Conservation (phyloP, 2,329 filamentous ascomycete species). For the Tolypocladium capitatum region DNA sequence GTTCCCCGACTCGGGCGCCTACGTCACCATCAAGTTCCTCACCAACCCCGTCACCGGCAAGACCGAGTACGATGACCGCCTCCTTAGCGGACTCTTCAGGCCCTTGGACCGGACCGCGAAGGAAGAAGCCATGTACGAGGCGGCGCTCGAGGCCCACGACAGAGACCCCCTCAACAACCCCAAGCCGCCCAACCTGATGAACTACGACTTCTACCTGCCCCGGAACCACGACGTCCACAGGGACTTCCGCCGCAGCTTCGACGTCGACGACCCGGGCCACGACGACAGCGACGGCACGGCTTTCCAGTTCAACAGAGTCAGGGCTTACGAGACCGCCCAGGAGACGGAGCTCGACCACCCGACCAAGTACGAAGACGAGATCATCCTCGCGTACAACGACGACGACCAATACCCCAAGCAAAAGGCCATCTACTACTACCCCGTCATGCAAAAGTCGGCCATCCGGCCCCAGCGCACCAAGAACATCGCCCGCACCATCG, state of each 20-base stretch:
- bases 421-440: conserved; percentile 54
- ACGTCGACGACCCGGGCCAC: conserved; percentile 40
- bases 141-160: conserved; percentile 39
- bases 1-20: conserved; percentile 58
- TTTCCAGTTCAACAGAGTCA: conserved; percentile 48
- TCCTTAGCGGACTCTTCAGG: conserved; percentile 47
- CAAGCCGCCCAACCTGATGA: conserved; percentile 43
- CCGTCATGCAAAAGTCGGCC: conserved; percentile 49
- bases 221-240: conserved; percentile 32
- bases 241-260: conserved; percentile 48
- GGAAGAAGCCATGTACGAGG: conserved; percentile 38
- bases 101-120: conserved; percentile 43
- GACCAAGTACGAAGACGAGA: conserved; percentile 51
- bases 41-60: conserved; percentile 45
- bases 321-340: conserved; percentile 50
- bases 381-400: conserved; percentile 46
- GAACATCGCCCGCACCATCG: conserved; percentile 44
- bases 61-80: conserved; percentile 43
- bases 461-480: conserved; percentile 51
- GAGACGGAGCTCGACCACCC: conserved; percentile 42
- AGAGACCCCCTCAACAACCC: conserved; percentile 42
- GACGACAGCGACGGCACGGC: conserved; percentile 43
- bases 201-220: conserved; percentile 55
- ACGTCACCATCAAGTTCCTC: conserved; percentile 56
- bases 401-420: conserved; percentile 35